Conservation (phyloP, 306 rosid genomes). For the Citrullus colocynthis region DNA sequence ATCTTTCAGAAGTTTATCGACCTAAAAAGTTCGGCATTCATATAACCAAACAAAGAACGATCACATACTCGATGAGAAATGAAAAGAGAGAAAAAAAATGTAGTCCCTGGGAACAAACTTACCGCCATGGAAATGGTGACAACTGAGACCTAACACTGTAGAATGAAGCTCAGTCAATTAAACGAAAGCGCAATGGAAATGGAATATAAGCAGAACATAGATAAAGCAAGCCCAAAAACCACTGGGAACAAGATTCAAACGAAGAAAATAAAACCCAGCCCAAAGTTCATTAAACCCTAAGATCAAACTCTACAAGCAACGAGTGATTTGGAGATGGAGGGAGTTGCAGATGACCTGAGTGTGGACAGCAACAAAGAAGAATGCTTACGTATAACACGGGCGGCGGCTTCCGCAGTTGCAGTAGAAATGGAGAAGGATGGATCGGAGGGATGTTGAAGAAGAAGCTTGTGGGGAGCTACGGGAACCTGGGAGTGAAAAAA, state of each 20-base stretch:
- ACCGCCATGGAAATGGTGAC: neutral
- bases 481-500: neutral
- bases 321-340: neutral
- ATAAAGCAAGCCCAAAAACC: neutral
- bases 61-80: neutral
- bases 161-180: neutral
- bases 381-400: neutral
- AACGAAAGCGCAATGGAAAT: neutral
- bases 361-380: neutral
- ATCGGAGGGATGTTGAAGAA: neutral
- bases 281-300: neutral
- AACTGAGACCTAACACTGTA: neutral
- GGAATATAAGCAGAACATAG: neutral
- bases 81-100: neutral
- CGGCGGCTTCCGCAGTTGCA: neutral
- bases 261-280: neutral
- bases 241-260: neutral
- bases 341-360: too few species aligned
- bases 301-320: neutral
- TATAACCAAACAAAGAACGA: neutral
- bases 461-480: neutral
- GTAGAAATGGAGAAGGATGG: neutral
- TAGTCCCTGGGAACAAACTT: neutral
- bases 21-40: constrained; percentile 23
- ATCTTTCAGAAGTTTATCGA: constrained; percentile 70